Evolutionary conservation across 1,284 basidiomycete species (phyloP).

Genomic region (Papiliotrema nemorosa): DNA sequence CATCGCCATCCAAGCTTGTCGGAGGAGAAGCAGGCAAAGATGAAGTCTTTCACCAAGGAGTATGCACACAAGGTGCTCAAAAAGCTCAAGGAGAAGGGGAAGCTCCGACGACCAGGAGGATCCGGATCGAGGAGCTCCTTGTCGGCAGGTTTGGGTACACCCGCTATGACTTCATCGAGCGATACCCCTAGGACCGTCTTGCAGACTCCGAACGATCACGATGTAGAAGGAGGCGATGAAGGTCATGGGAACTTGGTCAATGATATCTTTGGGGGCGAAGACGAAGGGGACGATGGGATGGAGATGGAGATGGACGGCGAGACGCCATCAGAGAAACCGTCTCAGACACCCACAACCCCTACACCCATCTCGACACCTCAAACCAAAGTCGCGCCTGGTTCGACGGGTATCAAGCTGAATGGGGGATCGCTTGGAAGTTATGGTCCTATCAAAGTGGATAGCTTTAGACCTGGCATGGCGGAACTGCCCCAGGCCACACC

Average conservation of each 20-base stretch:
- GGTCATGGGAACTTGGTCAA: slow-evolving; percentile 13
- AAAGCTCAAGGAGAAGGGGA: slow-evolving; percentile 45
- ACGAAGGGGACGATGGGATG: slow-evolving; percentile 9
- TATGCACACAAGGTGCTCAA: slow-evolving; percentile 56
- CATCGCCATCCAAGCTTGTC: slow-evolving; percentile 69
- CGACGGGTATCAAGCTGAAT: neutral
- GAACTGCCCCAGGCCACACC: neutral
- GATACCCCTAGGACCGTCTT: slow-evolving; percentile 3
- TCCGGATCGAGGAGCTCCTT: neutral
- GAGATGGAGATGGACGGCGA: slow-evolving; percentile 8
- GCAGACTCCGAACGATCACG: slow-evolving; percentile 4
- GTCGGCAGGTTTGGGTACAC: neutral
- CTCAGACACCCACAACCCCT: neutral
- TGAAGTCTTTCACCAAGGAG: slow-evolving; percentile 90
- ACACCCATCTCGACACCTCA: neutral
- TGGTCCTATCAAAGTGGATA: slow-evolving; percentile 5
- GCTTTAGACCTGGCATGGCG: neutral
- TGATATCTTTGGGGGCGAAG: slow-evolving; percentile 25
- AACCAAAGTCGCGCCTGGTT: neutral
- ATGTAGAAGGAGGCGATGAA: neutral
- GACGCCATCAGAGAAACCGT: neutral
- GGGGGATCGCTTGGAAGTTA: neutral
- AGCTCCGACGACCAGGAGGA: slow-evolving; percentile 13
- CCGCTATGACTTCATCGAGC: slow-evolving; percentile 1
- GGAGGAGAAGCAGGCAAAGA: slow-evolving; percentile 82